Evolutionary conservation across 495 filamentous ascomycete genomes (phyloP).

Genomic region (Aspergillus asperescens): DNA sequence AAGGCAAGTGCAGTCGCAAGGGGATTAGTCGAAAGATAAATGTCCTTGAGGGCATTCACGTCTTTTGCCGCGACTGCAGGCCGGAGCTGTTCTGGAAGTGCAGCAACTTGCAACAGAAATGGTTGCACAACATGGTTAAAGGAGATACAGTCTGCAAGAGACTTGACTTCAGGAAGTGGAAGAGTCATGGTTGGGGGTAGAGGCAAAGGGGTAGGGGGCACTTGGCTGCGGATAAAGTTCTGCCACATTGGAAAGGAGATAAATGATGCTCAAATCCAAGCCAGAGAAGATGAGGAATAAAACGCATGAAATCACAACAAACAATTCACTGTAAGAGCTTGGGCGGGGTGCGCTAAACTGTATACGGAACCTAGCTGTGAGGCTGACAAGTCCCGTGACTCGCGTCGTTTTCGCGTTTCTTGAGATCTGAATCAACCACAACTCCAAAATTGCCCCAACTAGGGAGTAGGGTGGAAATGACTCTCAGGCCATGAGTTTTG

Average conservation of each 20-base stretch:
- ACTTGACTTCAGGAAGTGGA: slow-evolving; percentile 60
- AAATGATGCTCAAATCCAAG: not conserved
- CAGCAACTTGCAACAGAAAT: slow-evolving; percentile 74
- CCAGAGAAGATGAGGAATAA: not conserved
- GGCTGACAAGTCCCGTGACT: not conserved
- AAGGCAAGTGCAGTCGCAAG: slow-evolving; percentile 70
- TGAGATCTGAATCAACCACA: not conserved
- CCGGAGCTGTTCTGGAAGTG: slow-evolving; percentile 59
- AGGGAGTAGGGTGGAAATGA: not conserved
- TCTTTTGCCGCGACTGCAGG: slow-evolving; percentile 46
- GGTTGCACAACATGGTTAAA: slow-evolving; percentile 65
- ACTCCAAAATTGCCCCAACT: not conserved
- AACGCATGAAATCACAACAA: slow-evolving; percentile 4
- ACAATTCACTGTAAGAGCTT: slow-evolving; percentile 3
- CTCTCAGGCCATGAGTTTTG: not conserved
- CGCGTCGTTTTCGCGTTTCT: slow-evolving; percentile 16
- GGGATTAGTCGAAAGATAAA: slow-evolving; percentile 88
- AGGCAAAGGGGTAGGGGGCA: slow-evolving; percentile 1
- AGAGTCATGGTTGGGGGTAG: slow-evolving; percentile 45
- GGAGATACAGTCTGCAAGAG: slow-evolving; percentile 65
- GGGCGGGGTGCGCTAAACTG: not conserved
- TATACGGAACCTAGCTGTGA: not conserved
- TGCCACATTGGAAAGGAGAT: slow-evolving; percentile 12
- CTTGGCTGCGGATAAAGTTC: not conserved
- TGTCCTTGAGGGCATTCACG: slow-evolving; percentile 49